These are phyloP conservation scores for Hirschfeldia incana DNA, from an alignment of 345 rosid genomes.

Conservation along the genomic window DNA sequence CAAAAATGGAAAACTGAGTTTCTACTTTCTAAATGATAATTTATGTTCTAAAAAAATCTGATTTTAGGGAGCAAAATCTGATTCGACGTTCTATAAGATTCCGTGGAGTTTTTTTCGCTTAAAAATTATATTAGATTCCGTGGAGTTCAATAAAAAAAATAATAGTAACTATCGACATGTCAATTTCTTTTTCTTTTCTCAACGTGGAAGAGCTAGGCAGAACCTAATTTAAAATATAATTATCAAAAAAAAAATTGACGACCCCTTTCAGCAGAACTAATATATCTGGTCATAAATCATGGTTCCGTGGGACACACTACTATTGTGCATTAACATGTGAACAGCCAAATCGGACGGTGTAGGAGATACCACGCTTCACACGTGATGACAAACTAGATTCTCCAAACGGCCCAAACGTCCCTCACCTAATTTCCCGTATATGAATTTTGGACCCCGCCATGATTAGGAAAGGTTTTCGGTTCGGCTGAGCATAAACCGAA, in stretches of 20 bases:
- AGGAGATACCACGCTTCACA: conserved; percentile 13
- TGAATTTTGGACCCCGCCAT: conserved; percentile 9
- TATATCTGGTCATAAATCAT: background rate
- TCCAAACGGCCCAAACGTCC: conserved; percentile 19
- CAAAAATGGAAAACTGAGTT: too few relatives aligned
- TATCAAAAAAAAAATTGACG: background rate
- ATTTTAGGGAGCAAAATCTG: too few relatives aligned
- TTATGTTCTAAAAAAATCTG: too few relatives aligned
- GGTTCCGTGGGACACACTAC: background rate
- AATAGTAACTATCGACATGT: background rate
- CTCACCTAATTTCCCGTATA: background rate
- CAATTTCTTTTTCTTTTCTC: background rate
- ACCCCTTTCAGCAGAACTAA: background rate
- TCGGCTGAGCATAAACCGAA: conserved; percentile 7
- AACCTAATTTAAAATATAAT: background rate
- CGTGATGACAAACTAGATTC: conserved; percentile 30
- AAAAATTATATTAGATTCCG: background rate
- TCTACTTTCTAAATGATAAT: background rate
- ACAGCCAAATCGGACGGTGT: conserved; percentile 18
- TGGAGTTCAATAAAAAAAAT: background rate
- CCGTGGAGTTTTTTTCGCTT: background rate
- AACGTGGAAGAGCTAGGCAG: background rate
- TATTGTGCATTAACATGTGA: background rate
- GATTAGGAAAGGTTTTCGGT: background rate
- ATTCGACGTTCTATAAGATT: background rate